Base-by-base conservation (phyloP, 2,329 filamentous ascomycete species). In the Coniochaeta ligniaria region DNA sequence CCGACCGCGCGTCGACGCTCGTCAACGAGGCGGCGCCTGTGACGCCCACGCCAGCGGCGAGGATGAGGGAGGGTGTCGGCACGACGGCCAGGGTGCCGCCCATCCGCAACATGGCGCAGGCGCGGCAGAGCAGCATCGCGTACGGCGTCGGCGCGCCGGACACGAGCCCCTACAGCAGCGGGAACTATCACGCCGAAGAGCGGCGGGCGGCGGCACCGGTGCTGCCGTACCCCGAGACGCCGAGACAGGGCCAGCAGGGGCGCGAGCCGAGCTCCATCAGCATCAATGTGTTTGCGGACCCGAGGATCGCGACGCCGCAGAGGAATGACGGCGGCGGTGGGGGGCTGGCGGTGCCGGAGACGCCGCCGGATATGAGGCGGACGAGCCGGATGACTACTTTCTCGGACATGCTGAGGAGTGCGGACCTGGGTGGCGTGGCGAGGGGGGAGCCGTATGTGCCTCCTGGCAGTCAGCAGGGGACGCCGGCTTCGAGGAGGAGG, bases 281-380 rank as follows among this genome's bases (percentile, higher is more conserved):
- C 70, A 83, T 84, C 68, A 78, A 81, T 63, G 74, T 84, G 9
- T 83, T 81, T 61, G 79, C 79, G 1, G 81, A 83, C 64, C 76
- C 78, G 22, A 70, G 72, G 57, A 79, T 75, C 1, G 73, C 67
- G 4, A 58, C 66, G 66, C 26, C 64, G 67, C 47, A 50, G 57
- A 26, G 47, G 47, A 52, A 28, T 16, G 47, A 11, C 7, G 16
- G 26, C 9, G 47, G 14, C 7, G 16, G 26, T 4, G 47, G 14
- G 3, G 47, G 47, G 12, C 16, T 52, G 22, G 20, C n/a, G 20
- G 8, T 50, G 20, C 45, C 45, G 17, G 47, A 17, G 47, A 52
- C 47, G 26, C 47, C 47, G 26, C 47, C 47, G 26, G 47, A 43
- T 45, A 63, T 55, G 38, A 58, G 31, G 33, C 35, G 26, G 24